Evolutionary conservation across 768 basidiomycete genomes (phyloP).

Genomic region (Mycena leptocephala): DNA sequence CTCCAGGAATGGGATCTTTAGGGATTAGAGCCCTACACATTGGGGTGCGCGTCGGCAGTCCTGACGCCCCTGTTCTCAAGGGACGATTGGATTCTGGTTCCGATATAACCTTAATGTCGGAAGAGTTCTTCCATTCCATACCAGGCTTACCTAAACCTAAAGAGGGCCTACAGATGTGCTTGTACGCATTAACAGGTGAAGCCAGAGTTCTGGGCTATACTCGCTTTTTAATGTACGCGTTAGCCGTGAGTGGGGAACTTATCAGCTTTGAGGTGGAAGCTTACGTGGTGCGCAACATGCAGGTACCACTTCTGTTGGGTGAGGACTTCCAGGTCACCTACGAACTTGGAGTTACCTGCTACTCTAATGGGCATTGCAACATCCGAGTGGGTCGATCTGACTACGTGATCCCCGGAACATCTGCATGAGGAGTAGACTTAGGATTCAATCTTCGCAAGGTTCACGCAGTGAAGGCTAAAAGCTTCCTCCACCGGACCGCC

Average conservation of each 20-base stretch:
- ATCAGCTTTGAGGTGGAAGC: constrained; percentile 39
- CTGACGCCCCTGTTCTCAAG: not conserved
- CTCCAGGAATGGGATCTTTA: not conserved
- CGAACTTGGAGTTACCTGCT: constrained; percentile 35
- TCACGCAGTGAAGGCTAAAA: not conserved
- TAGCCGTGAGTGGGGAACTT: not conserved
- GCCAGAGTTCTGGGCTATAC: constrained; percentile 40
- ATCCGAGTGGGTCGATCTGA: not conserved
- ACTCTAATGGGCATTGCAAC: constrained; percentile 7
- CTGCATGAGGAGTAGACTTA: constrained; percentile 1
- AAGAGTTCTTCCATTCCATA: constrained; percentile 17
- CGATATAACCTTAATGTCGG: constrained; percentile 32
- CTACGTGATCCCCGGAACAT: not conserved
- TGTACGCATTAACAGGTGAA: constrained; percentile 23
- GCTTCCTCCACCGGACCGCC: not conserved
- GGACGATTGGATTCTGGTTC: constrained; percentile 33
- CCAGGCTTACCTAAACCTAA: not conserved
- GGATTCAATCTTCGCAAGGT: constrained; percentile 19
- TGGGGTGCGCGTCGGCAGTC: not conserved
- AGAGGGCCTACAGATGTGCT: constrained; percentile 21
- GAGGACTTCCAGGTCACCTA: constrained; percentile 47
- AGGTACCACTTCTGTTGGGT: constrained; percentile 44
- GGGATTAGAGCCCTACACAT: constrained; percentile 26
- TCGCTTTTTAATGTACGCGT: constrained; percentile 9
- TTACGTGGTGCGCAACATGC: constrained; percentile 45